Evolutionary conservation across 2,329 filamentous ascomycete genomes (phyloP), one percentile per base, ranked within the genome.

Genomic region (Cytospora mali): DNA sequence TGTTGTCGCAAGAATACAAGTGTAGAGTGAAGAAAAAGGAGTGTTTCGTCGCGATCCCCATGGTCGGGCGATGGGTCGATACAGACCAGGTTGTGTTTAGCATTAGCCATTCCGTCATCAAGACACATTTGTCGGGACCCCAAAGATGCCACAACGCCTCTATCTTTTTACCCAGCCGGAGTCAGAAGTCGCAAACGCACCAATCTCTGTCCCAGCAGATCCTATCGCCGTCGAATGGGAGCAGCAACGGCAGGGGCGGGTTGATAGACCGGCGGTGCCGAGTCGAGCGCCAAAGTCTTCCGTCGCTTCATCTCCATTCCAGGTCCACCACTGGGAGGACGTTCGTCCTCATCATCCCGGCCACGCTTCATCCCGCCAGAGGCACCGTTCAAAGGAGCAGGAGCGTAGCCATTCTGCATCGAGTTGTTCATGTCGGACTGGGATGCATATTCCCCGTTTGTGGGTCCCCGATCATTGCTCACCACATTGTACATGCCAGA

Each of bases 401-500:
- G 77, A 18, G 86, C 80, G 67, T 93, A 92, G 11, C 84, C 84
- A 68, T 86, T 87, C 57, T 84, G 77, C 75, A 88, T 79, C 21
- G 80, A 75, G 64, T 74, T 76, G 48, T 76, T 74, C 75, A 88
- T 80, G 69, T 90, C 88, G 6, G 83, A 78, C 27, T 90, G 82
- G 18, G 87, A 82, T 35, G 85, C 84, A 73, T 96, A 96, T 31
- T 81, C 83, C n/a, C 89, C 89, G 68, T 91, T 92, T 21, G 84
- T 79, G 13, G 86, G 75, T 31, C 80, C 85, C 28, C 91, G 85
- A 64, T 92, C 90, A 72, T 91, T 92, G 74, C 89, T 93, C 79
- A 96, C 93, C 66, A 96, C 89, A 75, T 88, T 96, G 81, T 96
- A 96, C 56, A 97, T 96, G 80, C 91, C 93, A 0, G 91, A 88